Conservation (phyloP, 208 protist species). For the Trypanosomatidae sp. region DNA sequence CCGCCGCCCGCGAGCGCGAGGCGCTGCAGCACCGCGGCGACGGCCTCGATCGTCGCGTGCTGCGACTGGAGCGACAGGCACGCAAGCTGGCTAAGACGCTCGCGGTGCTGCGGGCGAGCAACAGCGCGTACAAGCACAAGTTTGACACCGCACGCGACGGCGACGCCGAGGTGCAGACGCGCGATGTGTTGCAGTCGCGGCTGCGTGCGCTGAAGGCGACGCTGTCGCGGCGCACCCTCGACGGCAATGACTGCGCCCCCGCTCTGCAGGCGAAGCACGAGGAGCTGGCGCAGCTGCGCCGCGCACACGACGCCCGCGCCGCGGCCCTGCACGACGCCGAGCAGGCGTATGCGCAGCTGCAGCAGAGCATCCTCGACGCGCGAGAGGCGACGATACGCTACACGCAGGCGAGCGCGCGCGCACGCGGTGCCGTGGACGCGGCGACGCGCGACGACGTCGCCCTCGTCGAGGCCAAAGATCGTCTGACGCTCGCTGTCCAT, state of each 20-base stretch:
- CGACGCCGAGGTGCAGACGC: conserved; percentile 33
- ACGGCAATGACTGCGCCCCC: conserved; percentile 51
- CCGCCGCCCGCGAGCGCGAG: conserved; percentile 77
- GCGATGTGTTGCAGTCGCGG: conserved; percentile 45
- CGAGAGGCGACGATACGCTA: conserved; percentile 49
- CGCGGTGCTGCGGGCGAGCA: conserved; percentile 51
- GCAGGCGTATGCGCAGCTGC: conserved; percentile 17
- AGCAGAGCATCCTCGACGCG: conserved; percentile 15
- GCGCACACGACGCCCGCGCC: conserved; percentile 14
- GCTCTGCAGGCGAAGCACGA: conserved; percentile 19
- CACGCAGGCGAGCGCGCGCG: conserved; percentile 48
- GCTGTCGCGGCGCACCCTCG: conserved; percentile 41
- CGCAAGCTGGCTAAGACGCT: conserved; percentile 79
- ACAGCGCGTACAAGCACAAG: conserved; percentile 61
- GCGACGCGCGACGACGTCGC: conserved; percentile 24
- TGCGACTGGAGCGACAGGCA: conserved; percentile 59
- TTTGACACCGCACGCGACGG: conserved; percentile 43
- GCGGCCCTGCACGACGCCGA: conserved; percentile 19
- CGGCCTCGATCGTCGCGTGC: conserved; percentile 60
- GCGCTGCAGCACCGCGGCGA: conserved; percentile 73
- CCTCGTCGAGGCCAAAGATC: conserved; percentile 33
- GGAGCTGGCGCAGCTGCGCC: conserved; percentile 26
- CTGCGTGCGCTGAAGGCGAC: conserved; percentile 41
- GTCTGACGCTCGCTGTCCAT: conserved; percentile 12
- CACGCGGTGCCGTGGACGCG: conserved; percentile 10